phyloP scores from a whole-genome alignment of 1,284 basidiomycete genomes.

The Ceratobasidium sp. region DNA sequence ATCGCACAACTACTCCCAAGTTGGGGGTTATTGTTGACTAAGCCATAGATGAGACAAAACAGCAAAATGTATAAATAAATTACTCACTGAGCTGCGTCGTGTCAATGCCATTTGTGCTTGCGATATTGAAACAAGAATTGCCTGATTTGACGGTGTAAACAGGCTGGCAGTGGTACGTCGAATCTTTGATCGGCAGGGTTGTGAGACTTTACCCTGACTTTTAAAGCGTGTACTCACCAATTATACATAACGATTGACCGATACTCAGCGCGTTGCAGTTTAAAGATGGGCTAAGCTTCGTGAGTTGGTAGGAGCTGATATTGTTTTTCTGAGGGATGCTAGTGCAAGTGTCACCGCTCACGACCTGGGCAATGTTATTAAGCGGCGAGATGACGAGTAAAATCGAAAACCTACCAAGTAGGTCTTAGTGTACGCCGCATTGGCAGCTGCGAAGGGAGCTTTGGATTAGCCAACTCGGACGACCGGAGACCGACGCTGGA shows the following conservation, averaged over 20 bases:
- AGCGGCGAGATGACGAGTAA: background rate
- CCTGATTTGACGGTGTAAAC: too few species aligned
- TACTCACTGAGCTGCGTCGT: constrained; percentile 5
- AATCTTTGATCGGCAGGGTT: too few species aligned
- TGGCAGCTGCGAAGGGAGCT: background rate
- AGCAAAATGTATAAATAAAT: background rate
- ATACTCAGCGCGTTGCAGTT: constrained; percentile 11
- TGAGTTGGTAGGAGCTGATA: constrained; percentile 9
- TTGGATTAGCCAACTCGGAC: too few species aligned
- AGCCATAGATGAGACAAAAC: background rate
- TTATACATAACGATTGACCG: constrained; percentile 4
- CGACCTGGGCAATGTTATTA: too few species aligned
- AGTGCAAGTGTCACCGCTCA: background rate
- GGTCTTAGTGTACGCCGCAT: constrained; percentile 5
- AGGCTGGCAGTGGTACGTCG: too few species aligned
- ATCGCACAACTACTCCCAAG: background rate
- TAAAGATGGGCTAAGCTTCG: background rate
- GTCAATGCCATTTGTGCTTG: too few species aligned
- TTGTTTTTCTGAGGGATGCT: background rate
- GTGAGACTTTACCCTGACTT: too few species aligned
- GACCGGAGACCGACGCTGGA: background rate
- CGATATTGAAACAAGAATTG: too few species aligned
- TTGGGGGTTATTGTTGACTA: constrained; percentile 6
- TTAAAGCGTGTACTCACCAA: too few species aligned
- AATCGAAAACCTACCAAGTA: background rate